Conservation (phyloP, 352 stramenopile genomes). For the Phytophthora macrochlamydospora region DNA sequence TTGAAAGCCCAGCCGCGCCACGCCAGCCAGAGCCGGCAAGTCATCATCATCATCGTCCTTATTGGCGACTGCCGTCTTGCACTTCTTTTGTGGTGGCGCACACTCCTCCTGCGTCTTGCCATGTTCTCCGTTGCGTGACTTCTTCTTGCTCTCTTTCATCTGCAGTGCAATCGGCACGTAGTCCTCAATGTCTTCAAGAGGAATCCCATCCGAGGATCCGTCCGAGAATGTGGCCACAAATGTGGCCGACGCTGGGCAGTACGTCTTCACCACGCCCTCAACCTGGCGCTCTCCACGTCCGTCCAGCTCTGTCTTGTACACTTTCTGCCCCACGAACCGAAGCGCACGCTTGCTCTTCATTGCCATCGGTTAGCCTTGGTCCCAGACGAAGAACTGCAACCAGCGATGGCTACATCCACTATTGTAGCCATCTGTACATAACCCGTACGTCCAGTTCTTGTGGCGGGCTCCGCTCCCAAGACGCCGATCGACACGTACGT, state of each 20-base stretch:
- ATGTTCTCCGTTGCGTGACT: neutral
- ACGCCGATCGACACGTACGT: neutral
- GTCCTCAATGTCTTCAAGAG: slow-evolving; percentile 20
- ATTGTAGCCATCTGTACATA: slow-evolving; percentile 16
- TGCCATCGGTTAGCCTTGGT: neutral
- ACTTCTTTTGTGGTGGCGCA: neutral
- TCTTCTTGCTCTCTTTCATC: neutral
- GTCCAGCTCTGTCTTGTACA: slow-evolving; percentile 18
- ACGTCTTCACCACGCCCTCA: slow-evolving; percentile 9
- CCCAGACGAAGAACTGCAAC: neutral
- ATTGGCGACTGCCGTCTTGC: neutral
- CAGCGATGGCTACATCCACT: slow-evolving; percentile 3
- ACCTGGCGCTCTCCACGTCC: slow-evolving; percentile 9
- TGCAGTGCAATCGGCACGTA: slow-evolving; percentile 14
- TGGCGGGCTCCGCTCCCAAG: neutral
- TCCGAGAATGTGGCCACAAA: slow-evolving; percentile 22
- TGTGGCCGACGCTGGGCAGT: slow-evolving; percentile 3
- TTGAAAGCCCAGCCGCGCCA: neutral
- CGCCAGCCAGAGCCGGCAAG: neutral
- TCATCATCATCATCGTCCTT: neutral
- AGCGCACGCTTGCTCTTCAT: neutral
- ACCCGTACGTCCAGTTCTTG: neutral
- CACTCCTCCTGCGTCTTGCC: neutral
- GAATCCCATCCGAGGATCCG: slow-evolving; percentile 15
- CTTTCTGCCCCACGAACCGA: slow-evolving; percentile 1